Percentiles rank a stretch among this genome's conserved stretches.
Evolutionary conservation across 1,284 basidiomycete species (phyloP).

Genomic region (Ustilago sp.): DNA sequence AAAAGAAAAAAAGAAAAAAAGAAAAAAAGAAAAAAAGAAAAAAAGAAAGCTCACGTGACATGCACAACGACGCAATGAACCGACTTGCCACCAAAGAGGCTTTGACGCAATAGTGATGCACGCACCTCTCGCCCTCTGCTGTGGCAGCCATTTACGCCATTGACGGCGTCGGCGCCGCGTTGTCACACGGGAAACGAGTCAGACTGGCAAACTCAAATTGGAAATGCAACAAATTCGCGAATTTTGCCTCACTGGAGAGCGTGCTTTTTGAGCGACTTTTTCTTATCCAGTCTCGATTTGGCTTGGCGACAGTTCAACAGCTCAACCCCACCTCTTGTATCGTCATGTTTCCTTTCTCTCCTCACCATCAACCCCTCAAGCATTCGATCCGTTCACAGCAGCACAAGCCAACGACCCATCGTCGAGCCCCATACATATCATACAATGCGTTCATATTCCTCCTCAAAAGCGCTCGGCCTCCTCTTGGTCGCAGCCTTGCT

Average conservation of each 20-base stretch:
- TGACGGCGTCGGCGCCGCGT: constrained; percentile 3
- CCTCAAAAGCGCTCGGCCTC: constrained; percentile 22
- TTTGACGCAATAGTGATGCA: neutral
- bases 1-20: no score
- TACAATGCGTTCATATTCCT: constrained; percentile 28
- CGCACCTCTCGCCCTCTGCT: neutral
- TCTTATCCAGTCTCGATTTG: neutral
- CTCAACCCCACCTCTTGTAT: neutral
- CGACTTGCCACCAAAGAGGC: neutral
- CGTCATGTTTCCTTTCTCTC: neutral
- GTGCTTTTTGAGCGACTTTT: neutral
- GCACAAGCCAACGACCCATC: neutral
- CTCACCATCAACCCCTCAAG: constrained; percentile 8
- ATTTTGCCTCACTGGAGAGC: neutral
- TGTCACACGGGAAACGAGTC: constrained; percentile 1
- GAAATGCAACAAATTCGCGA: constrained; percentile 1
- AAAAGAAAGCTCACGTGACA: constrained; percentile 1
- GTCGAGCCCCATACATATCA: constrained; percentile 9
- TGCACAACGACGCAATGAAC: constrained; percentile 8
- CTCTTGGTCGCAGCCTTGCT: constrained; percentile 29
- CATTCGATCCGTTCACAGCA: neutral
- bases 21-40: no score
- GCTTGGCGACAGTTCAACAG: neutral
- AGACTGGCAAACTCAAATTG: constrained; percentile 1
- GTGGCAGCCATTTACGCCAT: neutral